Evolutionary conservation across 495 filamentous ascomycete genomes (phyloP).

Genomic region (Penicillium robsamsonii): DNA sequence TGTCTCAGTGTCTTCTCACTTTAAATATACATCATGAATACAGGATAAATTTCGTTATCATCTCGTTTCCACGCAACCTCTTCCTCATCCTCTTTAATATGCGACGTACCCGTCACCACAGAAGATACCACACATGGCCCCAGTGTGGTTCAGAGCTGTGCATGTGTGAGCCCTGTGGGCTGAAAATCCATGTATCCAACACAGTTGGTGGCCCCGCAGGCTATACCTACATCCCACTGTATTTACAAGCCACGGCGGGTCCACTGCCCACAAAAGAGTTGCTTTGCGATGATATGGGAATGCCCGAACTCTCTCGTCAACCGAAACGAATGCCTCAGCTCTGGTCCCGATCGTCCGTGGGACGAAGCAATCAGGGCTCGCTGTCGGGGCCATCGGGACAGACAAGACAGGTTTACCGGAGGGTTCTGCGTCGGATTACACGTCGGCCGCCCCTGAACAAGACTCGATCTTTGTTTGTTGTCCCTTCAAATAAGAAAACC

Average conservation of each 20-base stretch:
- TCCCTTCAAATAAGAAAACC: slow-evolving; percentile 28
- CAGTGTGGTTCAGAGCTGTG: slow-evolving; percentile 34
- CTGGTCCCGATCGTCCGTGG: slow-evolving; percentile 20
- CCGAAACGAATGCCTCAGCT: slow-evolving; percentile 22
- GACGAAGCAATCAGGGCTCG: slow-evolving; percentile 9
- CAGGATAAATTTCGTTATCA: not conserved
- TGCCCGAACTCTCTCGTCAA: slow-evolving; percentile 37
- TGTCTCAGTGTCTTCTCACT: not conserved
- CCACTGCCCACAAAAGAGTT: slow-evolving; percentile 28
- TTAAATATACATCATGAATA: slow-evolving; percentile 14
- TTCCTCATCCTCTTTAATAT: slow-evolving; percentile 17
- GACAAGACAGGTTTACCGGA: slow-evolving; percentile 21
- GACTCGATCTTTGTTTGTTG: slow-evolving; percentile 34
- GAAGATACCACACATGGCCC: slow-evolving; percentile 43
- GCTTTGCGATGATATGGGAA: slow-evolving; percentile 26
- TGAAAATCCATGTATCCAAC: slow-evolving; percentile 16
- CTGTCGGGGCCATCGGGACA: slow-evolving; percentile 17
- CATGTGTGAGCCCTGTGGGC: slow-evolving; percentile 19
- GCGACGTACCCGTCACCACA: slow-evolving; percentile 32
- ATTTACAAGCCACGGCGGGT: slow-evolving; percentile 18
- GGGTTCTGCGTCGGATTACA: slow-evolving; percentile 32
- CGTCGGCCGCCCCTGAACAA: slow-evolving; percentile 38
- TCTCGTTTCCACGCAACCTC: not conserved
- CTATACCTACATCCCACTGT: slow-evolving; percentile 14
- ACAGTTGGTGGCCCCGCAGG: not conserved